Base-by-base conservation (phyloP, 2,329 filamentous ascomycete species). In the Pseudofabraea citricarpa region DNA sequence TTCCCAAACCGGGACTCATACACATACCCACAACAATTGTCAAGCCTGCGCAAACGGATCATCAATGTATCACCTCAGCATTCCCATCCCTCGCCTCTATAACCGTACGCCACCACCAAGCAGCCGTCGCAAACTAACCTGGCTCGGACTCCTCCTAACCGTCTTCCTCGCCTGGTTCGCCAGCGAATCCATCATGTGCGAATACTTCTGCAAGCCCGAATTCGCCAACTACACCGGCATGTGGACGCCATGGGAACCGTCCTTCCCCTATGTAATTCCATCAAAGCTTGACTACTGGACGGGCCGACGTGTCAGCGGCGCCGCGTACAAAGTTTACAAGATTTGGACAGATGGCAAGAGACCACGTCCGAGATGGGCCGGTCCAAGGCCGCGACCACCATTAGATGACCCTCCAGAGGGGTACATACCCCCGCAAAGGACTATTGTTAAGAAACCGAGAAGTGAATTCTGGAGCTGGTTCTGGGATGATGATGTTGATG, bases 241-340 rank as follows among this genome's bases (percentile, higher is more conserved):
- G 26, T 82, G 75, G 75, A 73, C 72, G 21, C 68, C 70, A 9
- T 69, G 75, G 36, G 79, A 82, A 56, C 79, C 79, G 0, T 71
- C 71, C 20, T 83, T 79, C 59, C 79, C 78, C n/a, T 68, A 66
- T 29, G 75, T 77, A 1, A 67, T 83, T 36, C 79, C 79, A 3
- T 72, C 79, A 44, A 83, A 82, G 63, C 55, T 83, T 10, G 79
- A 83, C 56, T 71, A 82, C 52, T 83, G 78, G 78, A 56, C 67
- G 7, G 57, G 57, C 3, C 35, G 49, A 16, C 38, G 52, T 10
- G 43, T 47, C n/a, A 53, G 52, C 31, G 15, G 41, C 9, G 23
- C 36, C 1, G 10, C 42, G 10, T 37, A 37, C 15, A 22, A 12
- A 23, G 19, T 37, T 22, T 37, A 37, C 20, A 21, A 22, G 15